Evolutionary conservation across 805 yeast species (phyloP).

Genomic region (Schizosaccharomyces japonicus): DNA sequence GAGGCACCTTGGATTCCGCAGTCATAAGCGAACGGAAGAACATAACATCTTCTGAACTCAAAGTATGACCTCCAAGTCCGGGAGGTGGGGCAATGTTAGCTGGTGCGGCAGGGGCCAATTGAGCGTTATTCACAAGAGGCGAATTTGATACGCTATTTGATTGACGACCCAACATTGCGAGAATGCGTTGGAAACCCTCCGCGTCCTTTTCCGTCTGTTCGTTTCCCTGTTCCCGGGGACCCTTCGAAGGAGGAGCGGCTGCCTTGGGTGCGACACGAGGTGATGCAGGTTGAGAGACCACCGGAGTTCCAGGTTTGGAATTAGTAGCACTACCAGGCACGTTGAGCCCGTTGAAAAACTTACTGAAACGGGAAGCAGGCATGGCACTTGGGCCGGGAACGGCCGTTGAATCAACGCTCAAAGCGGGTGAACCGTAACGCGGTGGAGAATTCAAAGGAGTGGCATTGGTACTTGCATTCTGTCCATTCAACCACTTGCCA

Average conservation of each 20-base stretch:
- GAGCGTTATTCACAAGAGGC: neutral
- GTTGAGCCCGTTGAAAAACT: neutral
- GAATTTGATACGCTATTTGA: neutral
- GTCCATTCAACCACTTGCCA: neutral
- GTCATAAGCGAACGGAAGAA: conserved; percentile 1
- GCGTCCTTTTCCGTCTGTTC: neutral
- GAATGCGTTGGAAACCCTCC: conserved; percentile 1
- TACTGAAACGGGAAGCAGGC: neutral
- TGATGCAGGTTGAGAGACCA: neutral
- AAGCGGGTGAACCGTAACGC: neutral
- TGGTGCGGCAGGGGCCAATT: neutral
- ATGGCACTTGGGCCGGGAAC: neutral
- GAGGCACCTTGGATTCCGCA: neutral
- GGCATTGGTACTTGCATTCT: neutral
- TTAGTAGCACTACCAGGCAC: neutral
- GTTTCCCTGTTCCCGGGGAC: no score
- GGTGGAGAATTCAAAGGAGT: neutral
- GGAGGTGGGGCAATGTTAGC: conserved; percentile 1
- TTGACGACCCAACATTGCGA: conserved; percentile 1
- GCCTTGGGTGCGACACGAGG: neutral
- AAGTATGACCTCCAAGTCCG: neutral
- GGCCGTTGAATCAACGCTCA: neutral
- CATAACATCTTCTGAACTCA: neutral
- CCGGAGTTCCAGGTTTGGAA: neutral
- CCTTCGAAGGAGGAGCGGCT: neutral